Base-by-base conservation (phyloP, 169 alveolate species). In the Eimeria brunetti region DNA sequence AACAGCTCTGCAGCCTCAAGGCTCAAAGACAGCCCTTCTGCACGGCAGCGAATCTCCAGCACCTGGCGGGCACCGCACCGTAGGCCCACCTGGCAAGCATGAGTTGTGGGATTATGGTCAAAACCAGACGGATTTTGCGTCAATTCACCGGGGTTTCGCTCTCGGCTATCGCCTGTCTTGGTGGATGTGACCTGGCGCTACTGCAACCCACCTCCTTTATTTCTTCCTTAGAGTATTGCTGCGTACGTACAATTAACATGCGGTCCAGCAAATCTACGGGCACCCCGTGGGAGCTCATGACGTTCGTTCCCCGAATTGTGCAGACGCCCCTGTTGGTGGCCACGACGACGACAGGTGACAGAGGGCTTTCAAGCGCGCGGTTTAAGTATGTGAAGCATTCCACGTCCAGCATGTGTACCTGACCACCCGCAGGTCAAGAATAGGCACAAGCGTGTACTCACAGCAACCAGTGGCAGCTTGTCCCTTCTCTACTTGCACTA, bases 191-290 rank as follows among this genome's bases (percentile, higher is more conserved):
- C n/a, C 51, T n/a, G 51, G 51, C 33, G 80, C 80, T 69, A 30
- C 80, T 33, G 80, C 80, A 69, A 33, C 95, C 7, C 30, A 95
- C 97, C 67, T 93, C 91, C 8, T 88, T 95, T 94, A 98, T 98
- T 96, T 99, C 99, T 46, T 98, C 99, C 69, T 98, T 91, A 33
- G 99, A 97, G 97, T 99, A 99, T 22, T 99, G 99, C 88, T 99
- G 97, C 22, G 99, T 99, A 97, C 99, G 99, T 83, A 99, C 98
- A 95, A 99, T 99, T 83, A 99, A 97, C 78, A 99, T 97, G 92
- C 99, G 98, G 97, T 99, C 99, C 92, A 99, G 97, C n/a, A 99
- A 96, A 98, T 99, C 99, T 44, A 99, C 99, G 0, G 99, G 99
- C 44, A 99, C 99, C 53, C 99, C 99, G 95, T 99, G 99, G 4